Percentiles rank a stretch among this genome's conserved stretches.
phyloP scores from a whole-genome alignment of 768 basidiomycete genomes.

The Mycena crocata region DNA sequence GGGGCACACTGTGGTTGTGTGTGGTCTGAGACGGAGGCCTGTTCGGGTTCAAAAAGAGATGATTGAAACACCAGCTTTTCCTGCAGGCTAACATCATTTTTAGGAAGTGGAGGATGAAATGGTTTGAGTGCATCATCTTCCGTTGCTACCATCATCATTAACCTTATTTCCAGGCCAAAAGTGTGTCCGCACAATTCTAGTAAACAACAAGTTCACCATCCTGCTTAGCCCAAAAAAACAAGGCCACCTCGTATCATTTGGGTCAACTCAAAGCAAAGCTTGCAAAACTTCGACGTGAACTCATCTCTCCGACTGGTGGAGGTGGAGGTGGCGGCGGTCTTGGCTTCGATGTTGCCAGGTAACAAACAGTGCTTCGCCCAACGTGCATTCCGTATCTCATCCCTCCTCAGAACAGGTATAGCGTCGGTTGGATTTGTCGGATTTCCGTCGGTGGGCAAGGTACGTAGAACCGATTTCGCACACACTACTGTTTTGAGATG shows the following conservation, averaged over 20 bases:
- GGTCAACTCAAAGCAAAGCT: constrained; percentile 98
- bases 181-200: constrained; percentile 55
- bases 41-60: no score
- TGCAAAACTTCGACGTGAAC: constrained; percentile 94
- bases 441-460: constrained; percentile 96
- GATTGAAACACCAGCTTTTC: no score
- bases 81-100: no score
- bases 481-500: constrained; percentile 21
- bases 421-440: constrained; percentile 95
- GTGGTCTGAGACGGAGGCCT: no score
- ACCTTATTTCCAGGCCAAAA: constrained; percentile 72
- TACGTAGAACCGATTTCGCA: constrained; percentile 36
- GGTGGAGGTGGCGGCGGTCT: constrained; percentile 91
- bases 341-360: constrained; percentile 95
- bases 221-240: constrained; percentile 89
- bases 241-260: constrained; percentile 95
- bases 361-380: constrained; percentile 1
- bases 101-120: constrained; percentile 99
- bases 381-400: constrained; percentile 17
- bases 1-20: no score
- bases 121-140: constrained; percentile 60
- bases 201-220: constrained; percentile 30
- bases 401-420: constrained; percentile 80
- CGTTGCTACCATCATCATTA: constrained; percentile 37
- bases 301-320: constrained; percentile 81